These are phyloP conservation scores for Chrysosporium queenslandicum DNA, from an alignment of 2,329 filamentous ascomycete species.

Conservation along the genomic window DNA sequence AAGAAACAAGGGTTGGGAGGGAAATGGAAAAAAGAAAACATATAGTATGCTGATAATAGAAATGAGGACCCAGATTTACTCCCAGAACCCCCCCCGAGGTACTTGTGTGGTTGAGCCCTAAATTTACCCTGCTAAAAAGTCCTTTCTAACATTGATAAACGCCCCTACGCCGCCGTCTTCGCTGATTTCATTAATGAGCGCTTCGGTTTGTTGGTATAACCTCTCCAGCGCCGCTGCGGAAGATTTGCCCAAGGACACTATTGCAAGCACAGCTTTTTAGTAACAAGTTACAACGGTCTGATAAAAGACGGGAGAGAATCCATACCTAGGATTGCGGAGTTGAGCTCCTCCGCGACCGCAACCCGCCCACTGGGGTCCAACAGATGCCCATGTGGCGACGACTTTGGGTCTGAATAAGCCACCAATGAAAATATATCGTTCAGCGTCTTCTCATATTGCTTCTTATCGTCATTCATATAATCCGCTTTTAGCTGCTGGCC, in stretches of 20 bases:
- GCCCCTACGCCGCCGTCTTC: slow-evolving; percentile 70
- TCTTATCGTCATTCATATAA: slow-evolving; percentile 60
- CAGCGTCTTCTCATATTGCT: slow-evolving; percentile 62
- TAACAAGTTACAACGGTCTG: slow-evolving; percentile 17
- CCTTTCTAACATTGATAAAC: slow-evolving; percentile 61
- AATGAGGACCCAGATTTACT: not conserved
- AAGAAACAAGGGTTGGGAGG: not conserved
- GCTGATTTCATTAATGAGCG: slow-evolving; percentile 71
- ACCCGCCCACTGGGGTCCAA: slow-evolving; percentile 65
- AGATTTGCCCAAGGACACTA: slow-evolving; percentile 83
- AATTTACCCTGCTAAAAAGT: slow-evolving; percentile 29
- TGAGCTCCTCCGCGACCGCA: slow-evolving; percentile 82
- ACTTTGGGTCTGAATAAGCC: slow-evolving; percentile 72
- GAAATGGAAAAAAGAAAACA: not conserved
- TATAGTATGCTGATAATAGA: not conserved
- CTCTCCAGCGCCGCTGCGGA: slow-evolving; percentile 76
- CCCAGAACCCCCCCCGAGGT: not conserved
- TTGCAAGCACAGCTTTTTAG: slow-evolving; percentile 18
- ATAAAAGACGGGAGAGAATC: slow-evolving; percentile 18
- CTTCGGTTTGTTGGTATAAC: slow-evolving; percentile 74
- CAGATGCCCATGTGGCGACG: slow-evolving; percentile 66
- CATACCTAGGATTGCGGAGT: slow-evolving; percentile 82
- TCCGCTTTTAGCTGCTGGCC: slow-evolving; percentile 69
- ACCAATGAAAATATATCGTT: slow-evolving; percentile 80
- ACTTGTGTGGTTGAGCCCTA: slow-evolving; percentile 12